phyloP scores from a whole-genome alignment of 768 basidiomycete genomes.

The Hortiboletus flavorubellus region DNA sequence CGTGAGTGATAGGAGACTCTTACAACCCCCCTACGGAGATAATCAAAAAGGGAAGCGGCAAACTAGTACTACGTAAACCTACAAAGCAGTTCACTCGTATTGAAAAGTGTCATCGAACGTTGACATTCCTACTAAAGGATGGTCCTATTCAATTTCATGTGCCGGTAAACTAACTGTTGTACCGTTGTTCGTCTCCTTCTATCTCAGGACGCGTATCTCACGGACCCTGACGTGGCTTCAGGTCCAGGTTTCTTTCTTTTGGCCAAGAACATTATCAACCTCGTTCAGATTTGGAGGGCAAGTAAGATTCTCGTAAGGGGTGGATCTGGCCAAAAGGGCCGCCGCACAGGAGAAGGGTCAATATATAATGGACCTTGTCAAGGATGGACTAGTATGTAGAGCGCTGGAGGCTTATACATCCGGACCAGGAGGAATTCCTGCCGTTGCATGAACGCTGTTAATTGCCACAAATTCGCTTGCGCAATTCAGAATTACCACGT shows the following conservation, averaged over 20 bases:
- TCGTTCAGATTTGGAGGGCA: conserved; percentile 98
- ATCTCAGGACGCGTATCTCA: conserved; percentile 60
- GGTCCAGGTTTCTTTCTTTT: conserved; percentile 50
- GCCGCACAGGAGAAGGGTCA: conserved; percentile 45
- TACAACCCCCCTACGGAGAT: no score
- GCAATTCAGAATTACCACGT: not conserved
- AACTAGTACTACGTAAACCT: no score
- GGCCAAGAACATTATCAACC: conserved; percentile 88
- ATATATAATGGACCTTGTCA: conserved; percentile 1
- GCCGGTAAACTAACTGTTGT: conserved; percentile 85
- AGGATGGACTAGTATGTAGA: not conserved
- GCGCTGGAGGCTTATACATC: not conserved
- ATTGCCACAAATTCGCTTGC: conserved; percentile 4
- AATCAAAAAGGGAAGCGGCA: no score
- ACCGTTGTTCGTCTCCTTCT: conserved; percentile 85
- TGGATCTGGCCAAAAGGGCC: conserved; percentile 84
- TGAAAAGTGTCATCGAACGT: no score
- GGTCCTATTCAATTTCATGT: conserved; percentile 76
- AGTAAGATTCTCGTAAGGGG: conserved; percentile 88
- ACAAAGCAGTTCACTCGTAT: no score
- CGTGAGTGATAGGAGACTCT: no score
- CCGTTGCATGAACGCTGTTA: conserved; percentile 2
- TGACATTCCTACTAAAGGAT: no score
- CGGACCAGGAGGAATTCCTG: not conserved
- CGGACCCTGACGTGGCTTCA: conserved; percentile 69